phyloP scores from a whole-genome alignment of 345 rosid species.

The Eucalyptus tenuipes region DNA sequence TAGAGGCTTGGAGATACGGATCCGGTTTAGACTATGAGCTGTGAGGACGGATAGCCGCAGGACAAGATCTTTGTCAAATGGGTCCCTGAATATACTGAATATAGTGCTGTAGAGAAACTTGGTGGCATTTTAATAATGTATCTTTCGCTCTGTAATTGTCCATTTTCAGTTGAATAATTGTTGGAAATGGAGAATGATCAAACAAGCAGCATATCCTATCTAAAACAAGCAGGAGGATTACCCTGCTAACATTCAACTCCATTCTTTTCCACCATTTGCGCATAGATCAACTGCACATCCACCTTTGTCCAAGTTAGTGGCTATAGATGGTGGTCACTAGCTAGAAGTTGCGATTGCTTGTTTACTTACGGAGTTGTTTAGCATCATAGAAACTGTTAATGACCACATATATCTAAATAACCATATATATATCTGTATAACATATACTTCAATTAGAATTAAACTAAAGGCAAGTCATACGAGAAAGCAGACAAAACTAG shows the following conservation, averaged over 20 bases:
- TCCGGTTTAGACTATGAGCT: constrained; percentile 76
- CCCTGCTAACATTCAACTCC: not conserved
- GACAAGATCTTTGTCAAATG: not conserved
- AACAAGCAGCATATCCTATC: not conserved
- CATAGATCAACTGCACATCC: not conserved
- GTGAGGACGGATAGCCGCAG: constrained; percentile 4
- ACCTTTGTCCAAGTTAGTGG: not conserved
- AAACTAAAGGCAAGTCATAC: not conserved
- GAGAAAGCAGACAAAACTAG: not conserved
- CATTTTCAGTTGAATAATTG: not conserved
- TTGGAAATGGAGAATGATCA: not conserved
- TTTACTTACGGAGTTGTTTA: not conserved
- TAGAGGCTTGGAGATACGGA: constrained; percentile 90
- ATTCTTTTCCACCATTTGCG: not conserved
- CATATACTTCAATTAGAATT: not conserved
- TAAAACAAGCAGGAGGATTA: not conserved
- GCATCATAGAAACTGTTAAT: not conserved
- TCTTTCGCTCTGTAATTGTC: not conserved
- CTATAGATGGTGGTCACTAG: not conserved
- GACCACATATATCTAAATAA: not conserved
- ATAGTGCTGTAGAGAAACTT: not conserved
- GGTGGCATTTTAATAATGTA: not conserved
- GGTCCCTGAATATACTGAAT: not conserved
- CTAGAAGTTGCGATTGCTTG: not conserved
- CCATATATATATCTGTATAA: not conserved